phyloP scores from a whole-genome alignment of 192 early-diverging fungal species.

The Mortierella hygrophila region DNA sequence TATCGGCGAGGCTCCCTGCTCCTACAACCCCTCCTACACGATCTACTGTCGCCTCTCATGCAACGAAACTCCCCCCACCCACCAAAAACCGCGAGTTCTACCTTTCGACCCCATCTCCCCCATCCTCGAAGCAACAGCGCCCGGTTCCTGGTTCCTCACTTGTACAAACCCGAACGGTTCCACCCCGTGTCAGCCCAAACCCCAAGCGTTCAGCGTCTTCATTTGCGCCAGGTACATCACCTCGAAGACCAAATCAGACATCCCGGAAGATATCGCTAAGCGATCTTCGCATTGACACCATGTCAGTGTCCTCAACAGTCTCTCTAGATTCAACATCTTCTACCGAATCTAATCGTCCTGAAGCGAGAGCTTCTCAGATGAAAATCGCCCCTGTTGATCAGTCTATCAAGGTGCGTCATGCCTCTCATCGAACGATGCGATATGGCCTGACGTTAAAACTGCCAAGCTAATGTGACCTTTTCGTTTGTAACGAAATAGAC shows the following conservation, averaged over 20 bases:
- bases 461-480: not conserved
- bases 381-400: not conserved
- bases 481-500: constrained; percentile 15
- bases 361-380: not conserved
- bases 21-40: not conserved
- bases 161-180: not conserved
- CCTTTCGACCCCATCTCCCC: not conserved
- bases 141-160: not conserved
- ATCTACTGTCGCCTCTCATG: not conserved
- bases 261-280: constrained; percentile 3
- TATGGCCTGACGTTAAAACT: not conserved
- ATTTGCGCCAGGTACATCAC: constrained; percentile 3
- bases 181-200: not conserved
- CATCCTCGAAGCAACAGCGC: not conserved
- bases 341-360: not conserved
- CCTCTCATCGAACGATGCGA: not conserved
- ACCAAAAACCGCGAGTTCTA: not conserved
- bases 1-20: not conserved
- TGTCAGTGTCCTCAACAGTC: not conserved
- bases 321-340: constrained; percentile 3
- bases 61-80: not conserved
- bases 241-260: not conserved
- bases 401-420: not conserved
- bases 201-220: not conserved
- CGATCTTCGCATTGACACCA: constrained; percentile 9